A percentile compares a stretch with the other conserved stretches of the same genome.
Evolutionary conservation across 345 rosid species (phyloP).

Genomic region (Eutrema yunnanense): DNA sequence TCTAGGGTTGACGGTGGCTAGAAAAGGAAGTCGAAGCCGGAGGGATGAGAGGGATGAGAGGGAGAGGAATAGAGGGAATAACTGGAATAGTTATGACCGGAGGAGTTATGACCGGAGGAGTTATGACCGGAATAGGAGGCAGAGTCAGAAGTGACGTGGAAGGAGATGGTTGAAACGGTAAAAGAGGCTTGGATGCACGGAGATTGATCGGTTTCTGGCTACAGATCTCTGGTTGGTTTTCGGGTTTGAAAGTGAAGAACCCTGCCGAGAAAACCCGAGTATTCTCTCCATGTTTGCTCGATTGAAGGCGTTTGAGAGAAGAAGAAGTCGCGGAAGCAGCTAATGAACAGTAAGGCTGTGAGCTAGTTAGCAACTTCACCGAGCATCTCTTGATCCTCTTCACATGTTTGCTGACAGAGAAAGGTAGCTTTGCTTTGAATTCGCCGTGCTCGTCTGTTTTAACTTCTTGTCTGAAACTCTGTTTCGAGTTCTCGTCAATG

Average conservation of each 20-base stretch:
- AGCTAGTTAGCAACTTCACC: slow-evolving; percentile 58
- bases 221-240: slow-evolving; percentile 53
- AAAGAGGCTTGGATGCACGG: neutral
- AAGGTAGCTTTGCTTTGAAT: slow-evolving; percentile 60
- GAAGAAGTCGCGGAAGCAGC: slow-evolving; percentile 67
- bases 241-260: slow-evolving; percentile 76
- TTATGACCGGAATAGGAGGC: slow-evolving; percentile 12
- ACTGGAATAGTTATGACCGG: neutral
- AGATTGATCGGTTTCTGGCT: slow-evolving; percentile 46
- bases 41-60: slow-evolving; percentile 31
- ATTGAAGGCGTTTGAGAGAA: slow-evolving; percentile 48
- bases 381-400: slow-evolving; percentile 64
- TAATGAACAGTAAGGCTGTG: slow-evolving; percentile 65
- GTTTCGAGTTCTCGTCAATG: slow-evolving; percentile 38
- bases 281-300: slow-evolving; percentile 37
- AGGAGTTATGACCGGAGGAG: slow-evolving; percentile 29
- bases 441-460: slow-evolving; percentile 68
- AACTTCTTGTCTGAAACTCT: slow-evolving; percentile 46
- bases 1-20: slow-evolving; percentile 16
- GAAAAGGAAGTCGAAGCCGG: slow-evolving; percentile 36
- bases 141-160: slow-evolving; percentile 15
- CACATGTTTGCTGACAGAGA: slow-evolving; percentile 59
- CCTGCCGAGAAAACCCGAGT: slow-evolving; percentile 83
- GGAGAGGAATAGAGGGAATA: slow-evolving; percentile 22
- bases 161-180: slow-evolving; percentile 36